Evolutionary conservation across 208 protist species (phyloP).

Genomic region (Trypanosomatidae sp.): DNA sequence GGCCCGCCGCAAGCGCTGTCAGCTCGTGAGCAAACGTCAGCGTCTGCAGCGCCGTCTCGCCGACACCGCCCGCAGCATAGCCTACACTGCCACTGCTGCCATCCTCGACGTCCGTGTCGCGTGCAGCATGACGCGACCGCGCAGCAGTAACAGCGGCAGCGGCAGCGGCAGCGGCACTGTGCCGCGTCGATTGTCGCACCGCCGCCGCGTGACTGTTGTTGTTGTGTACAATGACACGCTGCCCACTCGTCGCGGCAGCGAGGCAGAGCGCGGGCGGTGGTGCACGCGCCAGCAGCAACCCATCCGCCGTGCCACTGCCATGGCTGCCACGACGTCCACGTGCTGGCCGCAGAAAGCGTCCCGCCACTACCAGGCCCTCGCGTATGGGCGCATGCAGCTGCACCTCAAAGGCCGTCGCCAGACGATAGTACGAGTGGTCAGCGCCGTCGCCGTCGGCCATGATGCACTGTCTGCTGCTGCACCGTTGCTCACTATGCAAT

Average conservation of each 20-base stretch:
- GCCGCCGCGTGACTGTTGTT: constrained; percentile 31
- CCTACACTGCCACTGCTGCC: no score
- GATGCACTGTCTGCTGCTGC: no score
- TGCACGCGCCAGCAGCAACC: constrained; percentile 1
- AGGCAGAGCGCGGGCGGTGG: constrained; percentile 28
- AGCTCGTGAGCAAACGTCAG: constrained; percentile 85
- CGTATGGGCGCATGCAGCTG: constrained; percentile 31
- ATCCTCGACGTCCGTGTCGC: no score
- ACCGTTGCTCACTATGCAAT: no score
- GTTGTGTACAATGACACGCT: constrained; percentile 80
- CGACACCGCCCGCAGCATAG: constrained; percentile 3
- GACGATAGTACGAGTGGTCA: no score
- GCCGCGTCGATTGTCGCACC: constrained; percentile 21
- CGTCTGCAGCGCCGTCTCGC: constrained; percentile 26
- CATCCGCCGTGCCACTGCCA: constrained; percentile 4
- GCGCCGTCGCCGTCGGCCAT: no score
- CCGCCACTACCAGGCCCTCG: constrained; percentile 33
- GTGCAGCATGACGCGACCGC: no score
- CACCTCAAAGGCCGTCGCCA: constrained; percentile 53
- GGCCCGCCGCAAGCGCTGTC: constrained; percentile 58
- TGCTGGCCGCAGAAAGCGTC: constrained; percentile 42
- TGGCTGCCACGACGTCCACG: no score
- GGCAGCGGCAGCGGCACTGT: constrained; percentile 10
- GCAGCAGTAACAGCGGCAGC: not conserved
- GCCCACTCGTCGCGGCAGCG: constrained; percentile 50